These are phyloP conservation scores for Tylopilus vinaceipallidus DNA, from an alignment of 768 basidiomycete genomes.

Conservation along the genomic window DNA sequence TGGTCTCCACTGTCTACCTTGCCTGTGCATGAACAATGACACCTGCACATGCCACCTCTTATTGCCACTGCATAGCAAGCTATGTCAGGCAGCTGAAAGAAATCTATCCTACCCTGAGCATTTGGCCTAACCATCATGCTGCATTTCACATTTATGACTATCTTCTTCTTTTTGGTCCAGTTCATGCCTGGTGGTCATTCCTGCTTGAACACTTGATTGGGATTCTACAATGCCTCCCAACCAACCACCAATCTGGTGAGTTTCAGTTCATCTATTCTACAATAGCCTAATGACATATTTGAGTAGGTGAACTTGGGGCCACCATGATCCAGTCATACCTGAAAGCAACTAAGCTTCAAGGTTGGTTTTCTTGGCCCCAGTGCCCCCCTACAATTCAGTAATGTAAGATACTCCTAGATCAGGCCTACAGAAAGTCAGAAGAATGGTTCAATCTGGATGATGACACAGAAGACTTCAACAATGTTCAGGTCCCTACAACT, in stretches of 20 bases:
- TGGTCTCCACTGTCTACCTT: not conserved
- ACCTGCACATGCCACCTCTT: not conserved
- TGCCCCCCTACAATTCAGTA: not conserved
- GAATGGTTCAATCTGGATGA: not conserved
- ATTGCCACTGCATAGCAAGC: constrained; percentile 11
- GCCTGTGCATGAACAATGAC: constrained; percentile 14
- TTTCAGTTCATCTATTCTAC: not conserved
- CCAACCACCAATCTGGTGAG: not conserved
- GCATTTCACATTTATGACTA: constrained; percentile 34
- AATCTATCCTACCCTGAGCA: constrained; percentile 5
- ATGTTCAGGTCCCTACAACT: not conserved
- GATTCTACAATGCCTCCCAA: constrained; percentile 5
- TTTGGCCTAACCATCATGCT: constrained; percentile 31
- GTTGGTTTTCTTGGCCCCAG: not conserved
- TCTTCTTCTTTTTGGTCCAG: constrained; percentile 36
- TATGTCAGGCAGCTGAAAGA: constrained; percentile 19
- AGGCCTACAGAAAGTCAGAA: not conserved
- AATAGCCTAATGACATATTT: not conserved
- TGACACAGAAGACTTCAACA: not conserved
- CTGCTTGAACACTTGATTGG: constrained; percentile 27
- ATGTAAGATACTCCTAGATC: not conserved
- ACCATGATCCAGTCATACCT: not conserved
- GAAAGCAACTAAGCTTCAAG: not conserved
- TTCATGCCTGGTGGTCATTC: constrained; percentile 33
- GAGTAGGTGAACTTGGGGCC: not conserved